phyloP scores from a whole-genome alignment of 2,329 filamentous ascomycete species.

The Claviceps africana region DNA sequence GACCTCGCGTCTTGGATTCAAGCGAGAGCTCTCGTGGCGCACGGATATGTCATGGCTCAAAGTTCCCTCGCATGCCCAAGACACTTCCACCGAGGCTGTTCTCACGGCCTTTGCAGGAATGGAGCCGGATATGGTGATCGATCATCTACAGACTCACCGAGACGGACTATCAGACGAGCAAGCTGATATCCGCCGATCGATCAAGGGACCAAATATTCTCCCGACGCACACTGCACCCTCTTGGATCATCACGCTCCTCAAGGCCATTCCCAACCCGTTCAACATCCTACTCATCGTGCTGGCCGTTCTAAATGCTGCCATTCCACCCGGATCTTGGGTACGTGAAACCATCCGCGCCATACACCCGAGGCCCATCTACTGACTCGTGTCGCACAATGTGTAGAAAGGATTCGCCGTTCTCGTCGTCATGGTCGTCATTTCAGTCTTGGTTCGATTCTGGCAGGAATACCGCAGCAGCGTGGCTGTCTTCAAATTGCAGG shows the following conservation, averaged over 20 bases:
- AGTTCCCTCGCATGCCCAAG: conserved; percentile 5
- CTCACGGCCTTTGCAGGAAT: conserved; percentile 11
- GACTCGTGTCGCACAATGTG: neutral
- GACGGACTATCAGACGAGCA: conserved; percentile 12
- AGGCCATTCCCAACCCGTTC: conserved; percentile 15
- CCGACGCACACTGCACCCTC: conserved; percentile 14
- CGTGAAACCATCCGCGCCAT: neutral
- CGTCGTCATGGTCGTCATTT: conserved; percentile 14
- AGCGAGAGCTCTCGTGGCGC: conserved; percentile 1
- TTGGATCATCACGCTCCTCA: conserved; percentile 14
- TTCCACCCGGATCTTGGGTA: conserved; percentile 10
- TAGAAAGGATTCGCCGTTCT: conserved; percentile 12
- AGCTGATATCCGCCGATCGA: conserved; percentile 10
- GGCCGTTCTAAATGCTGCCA: conserved; percentile 13
- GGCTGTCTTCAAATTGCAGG: conserved; percentile 13
- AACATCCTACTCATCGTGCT: conserved; percentile 13
- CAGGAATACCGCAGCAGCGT: conserved; percentile 15
- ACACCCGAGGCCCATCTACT: neutral
- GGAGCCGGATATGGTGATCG: conserved; percentile 8
- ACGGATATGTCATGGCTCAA: conserved; percentile 5
- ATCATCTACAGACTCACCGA: conserved; percentile 10
- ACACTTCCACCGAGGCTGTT: conserved; percentile 9
- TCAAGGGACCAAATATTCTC: conserved; percentile 13
- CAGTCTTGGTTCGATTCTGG: conserved; percentile 15
- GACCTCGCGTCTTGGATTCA: neutral